Conservation (phyloP, 306 rosid genomes). For the Inga laurina region DNA sequence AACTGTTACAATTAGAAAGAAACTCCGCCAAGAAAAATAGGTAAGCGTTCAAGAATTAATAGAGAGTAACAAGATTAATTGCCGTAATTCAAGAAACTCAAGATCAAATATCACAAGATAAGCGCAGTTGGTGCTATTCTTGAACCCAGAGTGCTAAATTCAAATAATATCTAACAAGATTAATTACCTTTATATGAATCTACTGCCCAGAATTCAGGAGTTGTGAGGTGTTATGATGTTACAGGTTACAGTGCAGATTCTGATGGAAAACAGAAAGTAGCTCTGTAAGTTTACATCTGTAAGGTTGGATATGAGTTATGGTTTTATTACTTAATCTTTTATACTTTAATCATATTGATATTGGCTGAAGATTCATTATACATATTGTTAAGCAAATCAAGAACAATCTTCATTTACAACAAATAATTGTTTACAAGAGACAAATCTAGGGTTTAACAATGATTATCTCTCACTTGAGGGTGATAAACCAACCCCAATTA, state of each 20-base stretch:
- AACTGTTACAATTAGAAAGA: conserved; percentile 12
- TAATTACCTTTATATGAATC: conserved; percentile 19
- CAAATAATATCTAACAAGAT: background rate
- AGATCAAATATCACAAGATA: conserved; percentile 19
- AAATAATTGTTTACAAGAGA: too few relatives aligned
- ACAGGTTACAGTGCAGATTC: conserved; percentile 24
- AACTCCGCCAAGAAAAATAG: background rate
- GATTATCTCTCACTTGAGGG: too few relatives aligned
- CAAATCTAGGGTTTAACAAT: too few relatives aligned
- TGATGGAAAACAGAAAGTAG: conserved; percentile 21
- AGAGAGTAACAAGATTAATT: background rate
- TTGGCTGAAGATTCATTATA: too few relatives aligned
- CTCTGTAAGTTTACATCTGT: conserved; percentile 24
- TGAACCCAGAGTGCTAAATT: conserved; percentile 1
- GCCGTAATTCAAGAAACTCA: conserved; percentile 6
- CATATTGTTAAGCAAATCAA: too few relatives aligned
- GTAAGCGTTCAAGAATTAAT: background rate
- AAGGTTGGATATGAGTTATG: background rate
- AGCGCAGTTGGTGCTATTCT: background rate
- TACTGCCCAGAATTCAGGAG: background rate
- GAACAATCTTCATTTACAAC: too few relatives aligned
- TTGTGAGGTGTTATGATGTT: conserved; percentile 26
- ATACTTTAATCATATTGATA: too few relatives aligned
- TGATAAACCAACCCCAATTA: too few relatives aligned
- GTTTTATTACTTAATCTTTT: too few relatives aligned